These are phyloP conservation scores for Lantana camara DNA, from an alignment of 257 asterid species.

Conservation along the genomic window DNA sequence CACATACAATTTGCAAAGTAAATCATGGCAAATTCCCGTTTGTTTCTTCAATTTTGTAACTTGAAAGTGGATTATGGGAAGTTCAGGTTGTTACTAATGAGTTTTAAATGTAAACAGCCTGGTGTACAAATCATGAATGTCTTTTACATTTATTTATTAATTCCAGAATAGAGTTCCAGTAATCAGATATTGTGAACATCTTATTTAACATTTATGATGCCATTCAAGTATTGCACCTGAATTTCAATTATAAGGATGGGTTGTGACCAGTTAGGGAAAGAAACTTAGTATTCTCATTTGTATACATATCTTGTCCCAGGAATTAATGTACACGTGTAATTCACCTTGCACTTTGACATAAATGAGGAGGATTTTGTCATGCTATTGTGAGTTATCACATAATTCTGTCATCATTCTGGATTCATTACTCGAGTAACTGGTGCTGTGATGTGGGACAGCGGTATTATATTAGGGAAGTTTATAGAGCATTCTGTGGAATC, in stretches of 20 bases:
- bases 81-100: no score
- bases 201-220: background rate
- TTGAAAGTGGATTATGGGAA: no score
- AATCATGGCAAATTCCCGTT: no score
- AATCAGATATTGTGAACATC: background rate
- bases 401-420: no score
- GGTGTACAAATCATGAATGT: no score
- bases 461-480: conserved; percentile 84
- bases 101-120: no score
- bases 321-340: background rate
- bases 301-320: background rate
- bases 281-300: background rate
- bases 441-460: conserved; percentile 97
- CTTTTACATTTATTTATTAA: no score
- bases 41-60: no score
- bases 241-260: background rate
- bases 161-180: no score
- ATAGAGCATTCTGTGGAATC: conserved; percentile 82
- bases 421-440: conserved; percentile 99
- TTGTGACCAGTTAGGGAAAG: background rate
- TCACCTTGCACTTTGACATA: background rate
- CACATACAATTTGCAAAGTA: no score
- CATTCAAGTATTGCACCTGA: background rate
- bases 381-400: no score
- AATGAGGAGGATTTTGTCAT: no score